Evolutionary conservation across 768 basidiomycete genomes (phyloP).

Genomic region (Auriscalpium microsporum): DNA sequence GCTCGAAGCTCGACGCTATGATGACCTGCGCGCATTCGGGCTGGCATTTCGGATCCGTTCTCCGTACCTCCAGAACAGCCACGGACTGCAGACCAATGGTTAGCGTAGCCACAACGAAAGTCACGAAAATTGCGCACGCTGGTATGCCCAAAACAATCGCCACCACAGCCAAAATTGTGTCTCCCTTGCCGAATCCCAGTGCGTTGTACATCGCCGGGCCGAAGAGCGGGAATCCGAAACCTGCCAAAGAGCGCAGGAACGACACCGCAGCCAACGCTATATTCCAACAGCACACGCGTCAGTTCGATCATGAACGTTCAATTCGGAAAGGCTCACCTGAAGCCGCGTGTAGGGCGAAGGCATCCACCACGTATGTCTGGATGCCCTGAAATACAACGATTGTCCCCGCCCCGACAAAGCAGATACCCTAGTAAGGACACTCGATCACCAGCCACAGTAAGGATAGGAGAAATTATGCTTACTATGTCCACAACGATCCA

Average conservation of each 20-base stretch:
- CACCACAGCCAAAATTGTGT: conserved; percentile 51
- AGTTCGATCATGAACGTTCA: conserved; percentile 2
- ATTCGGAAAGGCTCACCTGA: conserved; percentile 36
- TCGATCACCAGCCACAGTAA: not conserved
- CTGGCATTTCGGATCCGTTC: conserved; percentile 19
- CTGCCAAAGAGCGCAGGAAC: conserved; percentile 53
- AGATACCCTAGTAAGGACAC: conserved; percentile 40
- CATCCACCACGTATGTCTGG: conserved; percentile 61
- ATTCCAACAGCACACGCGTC: not conserved
- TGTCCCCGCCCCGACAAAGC: conserved; percentile 44
- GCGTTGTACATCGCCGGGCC: conserved; percentile 56
- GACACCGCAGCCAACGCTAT: conserved; percentile 54
- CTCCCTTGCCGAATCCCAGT: conserved; percentile 62
- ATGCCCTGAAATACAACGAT: conserved; percentile 55
- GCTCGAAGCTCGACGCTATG: not conserved
- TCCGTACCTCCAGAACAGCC: conserved; percentile 35
- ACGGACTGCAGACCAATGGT: conserved; percentile 30
- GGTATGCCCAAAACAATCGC: conserved; percentile 56
- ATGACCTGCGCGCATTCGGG: not conserved
- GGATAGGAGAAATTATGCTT: not conserved
- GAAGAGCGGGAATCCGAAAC: conserved; percentile 70
- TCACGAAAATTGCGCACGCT: conserved; percentile 19
- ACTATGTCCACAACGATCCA: conserved; percentile 72
- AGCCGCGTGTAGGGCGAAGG: conserved; percentile 58
- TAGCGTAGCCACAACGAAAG: conserved; percentile 14